A percentile compares a stretch with the other conserved stretches of the same genome.
phyloP scores from a whole-genome alignment of 345 rosid species.

The Lagerstroemia speciosa region DNA sequence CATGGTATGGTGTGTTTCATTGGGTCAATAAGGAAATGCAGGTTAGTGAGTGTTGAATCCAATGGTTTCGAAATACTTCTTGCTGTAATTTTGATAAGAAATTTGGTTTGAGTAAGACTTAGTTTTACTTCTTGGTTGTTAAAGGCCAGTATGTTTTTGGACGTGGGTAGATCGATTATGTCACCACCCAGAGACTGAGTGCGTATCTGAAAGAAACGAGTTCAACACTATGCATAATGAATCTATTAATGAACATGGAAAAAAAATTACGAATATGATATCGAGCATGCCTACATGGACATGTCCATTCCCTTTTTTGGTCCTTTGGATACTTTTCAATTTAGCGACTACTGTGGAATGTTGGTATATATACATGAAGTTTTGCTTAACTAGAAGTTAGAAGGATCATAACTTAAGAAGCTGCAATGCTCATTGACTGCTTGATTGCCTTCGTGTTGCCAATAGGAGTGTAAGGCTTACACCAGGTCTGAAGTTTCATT shows the following conservation, averaged over 20 bases:
- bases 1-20: neutral
- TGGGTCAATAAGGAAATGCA: neutral
- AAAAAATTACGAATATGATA: neutral
- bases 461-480: conserved; percentile 29
- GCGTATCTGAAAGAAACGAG: neutral
- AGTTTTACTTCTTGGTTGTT: too few relatives aligned
- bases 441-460: neutral
- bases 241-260: neutral
- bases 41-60: neutral
- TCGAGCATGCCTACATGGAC: neutral
- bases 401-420: neutral
- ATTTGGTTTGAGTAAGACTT: neutral
- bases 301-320: neutral
- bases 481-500: conserved; percentile 43
- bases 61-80: neutral
- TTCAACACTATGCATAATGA: neutral
- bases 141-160: too few relatives aligned
- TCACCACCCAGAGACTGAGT: neutral
- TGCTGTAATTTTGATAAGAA: neutral
- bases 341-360: neutral
- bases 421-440: neutral
- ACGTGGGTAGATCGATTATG: too few relatives aligned
- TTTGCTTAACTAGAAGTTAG: neutral
- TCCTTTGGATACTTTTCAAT: neutral
- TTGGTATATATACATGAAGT: neutral